Evolutionary conservation across 495 filamentous ascomycete species (phyloP).

Genomic region (Penicillium waksmanii): DNA sequence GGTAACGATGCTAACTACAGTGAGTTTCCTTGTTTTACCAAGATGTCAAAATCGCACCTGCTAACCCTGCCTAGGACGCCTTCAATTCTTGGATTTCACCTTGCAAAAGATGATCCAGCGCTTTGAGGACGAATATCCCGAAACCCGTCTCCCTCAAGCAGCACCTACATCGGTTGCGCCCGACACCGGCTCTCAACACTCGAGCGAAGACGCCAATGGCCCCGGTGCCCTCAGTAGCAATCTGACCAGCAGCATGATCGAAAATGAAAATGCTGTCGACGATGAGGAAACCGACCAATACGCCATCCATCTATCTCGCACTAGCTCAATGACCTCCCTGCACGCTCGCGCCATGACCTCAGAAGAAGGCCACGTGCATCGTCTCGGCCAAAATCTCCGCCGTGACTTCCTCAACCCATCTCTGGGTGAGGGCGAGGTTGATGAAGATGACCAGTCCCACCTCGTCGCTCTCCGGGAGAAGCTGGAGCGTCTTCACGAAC

Average conservation of each 20-base stretch:
- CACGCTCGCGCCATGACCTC: constrained; percentile 76
- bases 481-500: constrained; percentile 64
- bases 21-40: constrained; percentile 48
- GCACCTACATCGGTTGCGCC: constrained; percentile 24
- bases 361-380: constrained; percentile 89
- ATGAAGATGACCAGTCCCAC: constrained; percentile 59
- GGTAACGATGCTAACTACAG: constrained; percentile 73
- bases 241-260: constrained; percentile 37
- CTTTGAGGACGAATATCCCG: constrained; percentile 95
- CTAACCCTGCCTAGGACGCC: constrained; percentile 60
- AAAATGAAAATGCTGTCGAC: constrained; percentile 46
- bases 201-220: constrained; percentile 42
- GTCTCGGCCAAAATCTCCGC: constrained; percentile 79
- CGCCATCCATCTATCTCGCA: constrained; percentile 60
- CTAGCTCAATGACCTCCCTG: constrained; percentile 78
- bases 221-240: constrained; percentile 37
- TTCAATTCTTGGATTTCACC: constrained; percentile 89
- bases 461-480: constrained; percentile 59
- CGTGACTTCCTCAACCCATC: constrained; percentile 63
- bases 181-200: constrained; percentile 45
- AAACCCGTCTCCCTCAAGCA: constrained; percentile 64
- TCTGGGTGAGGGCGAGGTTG: constrained; percentile 32
- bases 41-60: neutral
- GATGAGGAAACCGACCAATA: constrained; percentile 55
- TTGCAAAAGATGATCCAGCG: constrained; percentile 88